Evolutionary conservation across 1,139 yeast genomes (phyloP).

Genomic region (Candida frijolesensis): DNA sequence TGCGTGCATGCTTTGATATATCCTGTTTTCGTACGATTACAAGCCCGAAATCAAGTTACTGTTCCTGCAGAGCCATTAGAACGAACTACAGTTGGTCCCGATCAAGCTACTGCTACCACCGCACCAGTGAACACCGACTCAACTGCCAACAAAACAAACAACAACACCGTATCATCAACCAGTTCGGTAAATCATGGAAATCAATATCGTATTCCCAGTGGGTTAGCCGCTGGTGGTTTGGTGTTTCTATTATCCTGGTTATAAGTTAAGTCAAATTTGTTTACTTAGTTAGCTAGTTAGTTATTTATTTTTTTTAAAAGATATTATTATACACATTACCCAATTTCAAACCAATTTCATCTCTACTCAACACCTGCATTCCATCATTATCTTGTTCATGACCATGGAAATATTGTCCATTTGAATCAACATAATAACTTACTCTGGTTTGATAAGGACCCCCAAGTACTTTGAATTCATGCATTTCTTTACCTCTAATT

Average conservation of each 20-base stretch:
- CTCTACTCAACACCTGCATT: neutral
- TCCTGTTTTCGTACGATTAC: neutral
- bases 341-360: slow-evolving; percentile 3
- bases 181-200: neutral
- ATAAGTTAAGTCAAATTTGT: neutral
- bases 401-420: slow-evolving; percentile 5
- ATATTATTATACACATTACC: neutral
- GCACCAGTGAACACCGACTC: neutral
- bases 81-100: neutral
- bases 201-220: neutral
- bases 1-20: neutral
- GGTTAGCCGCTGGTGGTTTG: neutral
- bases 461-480: slow-evolving; percentile 5
- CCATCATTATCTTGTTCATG: neutral
- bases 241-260: neutral
- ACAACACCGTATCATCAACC: neutral
- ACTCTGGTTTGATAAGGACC: slow-evolving; percentile 5
- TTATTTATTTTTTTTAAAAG: neutral
- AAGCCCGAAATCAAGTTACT: neutral
- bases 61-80: neutral
- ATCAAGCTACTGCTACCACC: neutral
- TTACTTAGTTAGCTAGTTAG: neutral
- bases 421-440: slow-evolving; percentile 3
- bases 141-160: neutral
- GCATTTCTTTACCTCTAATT: slow-evolving; percentile 1